These are phyloP conservation scores for Aspergillus ustus DNA, from an alignment of 2,329 filamentous ascomycete species.

Conservation along the genomic window DNA sequence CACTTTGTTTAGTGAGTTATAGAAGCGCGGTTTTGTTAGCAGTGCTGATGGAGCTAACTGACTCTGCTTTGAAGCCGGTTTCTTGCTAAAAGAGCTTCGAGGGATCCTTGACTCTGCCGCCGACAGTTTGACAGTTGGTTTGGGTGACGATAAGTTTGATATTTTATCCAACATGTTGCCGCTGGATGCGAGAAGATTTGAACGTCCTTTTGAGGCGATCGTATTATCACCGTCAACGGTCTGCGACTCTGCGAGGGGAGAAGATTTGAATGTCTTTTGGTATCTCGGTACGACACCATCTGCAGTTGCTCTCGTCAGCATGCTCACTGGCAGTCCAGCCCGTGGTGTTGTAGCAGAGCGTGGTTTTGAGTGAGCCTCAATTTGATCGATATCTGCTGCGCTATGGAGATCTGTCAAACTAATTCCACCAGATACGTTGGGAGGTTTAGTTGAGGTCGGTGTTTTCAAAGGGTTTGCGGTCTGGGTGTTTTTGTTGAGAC, in stretches of 20 bases:
- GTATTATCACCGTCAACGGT: slow-evolving; percentile 21
- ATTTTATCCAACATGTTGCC: not conserved
- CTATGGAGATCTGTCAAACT: not conserved
- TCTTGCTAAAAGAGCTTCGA: slow-evolving; percentile 1
- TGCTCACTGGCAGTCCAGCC: not conserved
- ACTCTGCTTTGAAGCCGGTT: slow-evolving; percentile 11
- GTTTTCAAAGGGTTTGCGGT: slow-evolving; percentile 1
- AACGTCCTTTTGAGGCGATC: not conserved
- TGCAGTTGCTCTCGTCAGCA: slow-evolving; percentile 3
- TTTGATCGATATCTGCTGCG: not conserved
- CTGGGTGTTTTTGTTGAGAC: slow-evolving; percentile 24
- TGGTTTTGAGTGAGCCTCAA: not conserved
- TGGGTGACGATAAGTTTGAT: not conserved
- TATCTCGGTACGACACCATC: slow-evolving; percentile 20
- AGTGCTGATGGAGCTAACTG: slow-evolving; percentile 9
- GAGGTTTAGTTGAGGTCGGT: slow-evolving; percentile 1
- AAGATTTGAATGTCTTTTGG: slow-evolving; percentile 36
- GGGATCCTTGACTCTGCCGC: not conserved
- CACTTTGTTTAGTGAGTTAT: slow-evolving; percentile 13
- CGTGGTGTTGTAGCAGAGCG: not conserved
- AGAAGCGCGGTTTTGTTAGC: slow-evolving; percentile 15
- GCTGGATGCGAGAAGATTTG: slow-evolving; percentile 3
- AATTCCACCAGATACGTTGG: not conserved
- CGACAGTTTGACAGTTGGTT: not conserved
- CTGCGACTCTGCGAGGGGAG: slow-evolving; percentile 35